These are phyloP conservation scores for Trichophyton verrucosum DNA, from an alignment of 2,329 filamentous ascomycete genomes.

Conservation along the genomic window DNA sequence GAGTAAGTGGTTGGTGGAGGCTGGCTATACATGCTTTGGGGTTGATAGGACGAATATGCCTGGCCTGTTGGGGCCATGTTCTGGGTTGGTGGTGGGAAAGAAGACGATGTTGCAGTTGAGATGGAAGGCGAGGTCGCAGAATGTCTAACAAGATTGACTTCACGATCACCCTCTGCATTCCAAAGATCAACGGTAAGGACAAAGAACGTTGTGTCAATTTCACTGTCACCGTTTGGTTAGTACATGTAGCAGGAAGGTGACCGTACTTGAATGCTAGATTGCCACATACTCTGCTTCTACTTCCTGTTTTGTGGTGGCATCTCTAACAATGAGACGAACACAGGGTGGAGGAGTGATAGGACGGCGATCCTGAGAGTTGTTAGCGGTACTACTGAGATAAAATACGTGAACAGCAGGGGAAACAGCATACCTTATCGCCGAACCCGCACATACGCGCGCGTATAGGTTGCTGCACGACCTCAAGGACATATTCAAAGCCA, in stretches of 20 bases:
- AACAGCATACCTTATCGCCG: slow-evolving; percentile 67
- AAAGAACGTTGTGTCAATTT: slow-evolving; percentile 56
- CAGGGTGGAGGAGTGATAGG: slow-evolving; percentile 94
- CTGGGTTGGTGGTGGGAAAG: slow-evolving; percentile 48
- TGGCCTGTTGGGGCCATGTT: slow-evolving; percentile 22
- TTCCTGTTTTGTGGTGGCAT: slow-evolving; percentile 62
- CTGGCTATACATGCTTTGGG: slow-evolving; percentile 30
- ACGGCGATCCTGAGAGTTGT: slow-evolving; percentile 58
- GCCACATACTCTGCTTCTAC: slow-evolving; percentile 63
- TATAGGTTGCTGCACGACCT: slow-evolving; percentile 80
- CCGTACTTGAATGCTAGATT: background rate
- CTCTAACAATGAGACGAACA: slow-evolving; percentile 67
- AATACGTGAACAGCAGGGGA: background rate
- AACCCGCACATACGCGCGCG: slow-evolving; percentile 98
- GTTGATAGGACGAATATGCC: slow-evolving; percentile 21
- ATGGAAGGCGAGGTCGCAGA: slow-evolving; percentile 61
- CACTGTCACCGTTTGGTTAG: slow-evolving; percentile 25
- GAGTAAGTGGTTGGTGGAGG: background rate
- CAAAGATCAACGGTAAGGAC: slow-evolving; percentile 59
- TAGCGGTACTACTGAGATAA: background rate
- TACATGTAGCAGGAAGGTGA: background rate
- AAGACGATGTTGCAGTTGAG: slow-evolving; percentile 64
- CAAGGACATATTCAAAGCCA: slow-evolving; percentile 42
- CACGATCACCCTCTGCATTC: slow-evolving; percentile 46
- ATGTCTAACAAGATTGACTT: slow-evolving; percentile 58